phyloP scores from a whole-genome alignment of 2,329 filamentous ascomycete species.

The Ampelomyces quisqualis region DNA sequence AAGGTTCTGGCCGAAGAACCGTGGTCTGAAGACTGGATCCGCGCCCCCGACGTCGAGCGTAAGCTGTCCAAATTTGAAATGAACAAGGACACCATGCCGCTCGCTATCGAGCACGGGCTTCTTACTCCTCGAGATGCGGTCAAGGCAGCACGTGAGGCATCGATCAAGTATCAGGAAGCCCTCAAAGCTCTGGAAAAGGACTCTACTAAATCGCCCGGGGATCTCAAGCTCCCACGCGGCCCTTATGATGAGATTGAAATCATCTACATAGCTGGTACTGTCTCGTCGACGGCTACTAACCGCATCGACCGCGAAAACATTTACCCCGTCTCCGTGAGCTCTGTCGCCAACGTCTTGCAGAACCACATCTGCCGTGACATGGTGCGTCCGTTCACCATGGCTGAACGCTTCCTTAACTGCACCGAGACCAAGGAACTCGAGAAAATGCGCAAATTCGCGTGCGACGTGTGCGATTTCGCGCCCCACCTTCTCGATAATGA shows the following conservation, averaged over 20 bases:
- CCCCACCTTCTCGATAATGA: slow-evolving; percentile 44
- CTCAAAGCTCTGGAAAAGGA: slow-evolving; percentile 15
- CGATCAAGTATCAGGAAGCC: slow-evolving; percentile 18
- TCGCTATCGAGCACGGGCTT: slow-evolving; percentile 33
- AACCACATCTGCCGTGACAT: slow-evolving; percentile 41
- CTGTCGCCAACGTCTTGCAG: slow-evolving; percentile 36
- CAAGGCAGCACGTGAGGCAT: slow-evolving; percentile 33
- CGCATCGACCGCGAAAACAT: slow-evolving; percentile 37
- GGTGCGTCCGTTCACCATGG: slow-evolving; percentile 39
- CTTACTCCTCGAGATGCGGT: slow-evolving; percentile 36
- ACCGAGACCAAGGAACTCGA: slow-evolving; percentile 36
- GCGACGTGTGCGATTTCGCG: slow-evolving; percentile 41
- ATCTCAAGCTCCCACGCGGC: slow-evolving; percentile 27
- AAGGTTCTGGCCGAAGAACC: slow-evolving; percentile 43
- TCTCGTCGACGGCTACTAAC: slow-evolving; percentile 40
- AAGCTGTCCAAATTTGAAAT: slow-evolving; percentile 44
- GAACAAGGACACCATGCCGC: slow-evolving; percentile 37
- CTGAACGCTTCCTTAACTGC: slow-evolving; percentile 36
- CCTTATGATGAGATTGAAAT: slow-evolving; percentile 44
- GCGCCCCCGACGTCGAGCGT: slow-evolving; percentile 40
- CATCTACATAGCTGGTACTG: slow-evolving; percentile 43
- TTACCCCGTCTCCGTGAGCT: slow-evolving; percentile 40
- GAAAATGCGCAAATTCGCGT: slow-evolving; percentile 37
- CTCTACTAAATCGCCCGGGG: slow-evolving; percentile 16
- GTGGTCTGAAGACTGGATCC: slow-evolving; percentile 43